A percentile compares a stretch with the other conserved stretches of the same genome.
These are phyloP conservation scores for Pleurotus eryngii DNA, from an alignment of 768 basidiomycete species.

Conservation along the genomic window DNA sequence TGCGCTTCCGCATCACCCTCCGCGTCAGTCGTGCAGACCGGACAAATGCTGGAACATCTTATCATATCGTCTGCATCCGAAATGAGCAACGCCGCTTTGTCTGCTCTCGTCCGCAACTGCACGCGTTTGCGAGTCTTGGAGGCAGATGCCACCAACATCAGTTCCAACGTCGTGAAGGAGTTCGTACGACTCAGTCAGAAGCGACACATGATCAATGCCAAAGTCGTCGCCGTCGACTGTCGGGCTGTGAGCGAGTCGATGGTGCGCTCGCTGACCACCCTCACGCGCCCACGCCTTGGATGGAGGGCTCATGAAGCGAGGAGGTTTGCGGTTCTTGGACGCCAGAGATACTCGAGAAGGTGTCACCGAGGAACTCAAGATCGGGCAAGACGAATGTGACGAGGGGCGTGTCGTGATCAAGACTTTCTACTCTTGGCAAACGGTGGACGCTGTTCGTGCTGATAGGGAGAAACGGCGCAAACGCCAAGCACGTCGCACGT, in stretches of 20 bases:
- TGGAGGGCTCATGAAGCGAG: slow-evolving; percentile 75
- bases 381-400: slow-evolving; percentile 83
- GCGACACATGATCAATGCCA: slow-evolving; percentile 47
- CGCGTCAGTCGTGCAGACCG: slow-evolving; percentile 39
- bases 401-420: slow-evolving; percentile 69
- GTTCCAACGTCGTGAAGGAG: slow-evolving; percentile 54
- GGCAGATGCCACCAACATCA: slow-evolving; percentile 76
- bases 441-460: slow-evolving; percentile 70
- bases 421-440: slow-evolving; percentile 86
- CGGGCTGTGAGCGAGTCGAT: slow-evolving; percentile 59
- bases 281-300: slow-evolving; percentile 67
- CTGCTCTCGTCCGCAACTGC: slow-evolving; percentile 63
- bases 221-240: slow-evolving; percentile 73
- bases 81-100: slow-evolving; percentile 62
- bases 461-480: slow-evolving; percentile 68
- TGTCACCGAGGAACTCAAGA: slow-evolving; percentile 55
- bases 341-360: slow-evolving; percentile 65
- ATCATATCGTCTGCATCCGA: slow-evolving; percentile 64
- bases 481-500: slow-evolving; percentile 38
- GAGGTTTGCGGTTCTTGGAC: slow-evolving; percentile 67
- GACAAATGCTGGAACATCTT: slow-evolving; percentile 70
- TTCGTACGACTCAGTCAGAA: slow-evolving; percentile 58
- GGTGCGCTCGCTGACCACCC: slow-evolving; percentile 55
- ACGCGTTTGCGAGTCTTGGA: slow-evolving; percentile 63
- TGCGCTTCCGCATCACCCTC: not conserved